These are phyloP conservation scores for Camelina laxa DNA, from an alignment of 345 rosid genomes.

Conservation along the genomic window DNA sequence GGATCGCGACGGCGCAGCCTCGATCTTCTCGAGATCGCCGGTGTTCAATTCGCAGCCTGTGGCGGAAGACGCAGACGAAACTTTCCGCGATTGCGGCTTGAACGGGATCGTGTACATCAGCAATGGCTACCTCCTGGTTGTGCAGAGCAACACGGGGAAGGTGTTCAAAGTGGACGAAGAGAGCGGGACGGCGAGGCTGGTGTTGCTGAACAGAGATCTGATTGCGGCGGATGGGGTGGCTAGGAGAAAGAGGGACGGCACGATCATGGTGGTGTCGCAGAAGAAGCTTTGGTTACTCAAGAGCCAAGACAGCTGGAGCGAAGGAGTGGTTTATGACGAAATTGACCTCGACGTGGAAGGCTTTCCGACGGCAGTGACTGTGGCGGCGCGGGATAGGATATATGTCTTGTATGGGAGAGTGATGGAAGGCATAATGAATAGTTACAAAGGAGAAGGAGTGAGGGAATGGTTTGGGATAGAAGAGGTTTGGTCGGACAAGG, in stretches of 20 bases:
- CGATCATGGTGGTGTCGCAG: conserved; percentile 63
- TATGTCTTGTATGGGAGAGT: conserved; percentile 78
- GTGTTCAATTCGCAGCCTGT: conserved; percentile 53
- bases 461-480: conserved; percentile 63
- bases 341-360: conserved; percentile 63
- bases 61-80: conserved; percentile 46
- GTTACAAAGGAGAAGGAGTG: conserved; percentile 33
- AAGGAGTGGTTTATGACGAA: conserved; percentile 76
- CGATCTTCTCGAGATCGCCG: conserved; percentile 71
- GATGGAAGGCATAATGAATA: conserved; percentile 58
- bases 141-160: conserved; percentile 86
- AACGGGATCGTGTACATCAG: conserved; percentile 79
- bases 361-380: conserved; percentile 60
- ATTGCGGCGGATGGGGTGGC: conserved; percentile 66
- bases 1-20: conserved; percentile 58
- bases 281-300: conserved; percentile 69
- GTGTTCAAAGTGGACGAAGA: conserved; percentile 80
- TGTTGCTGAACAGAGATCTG: conserved; percentile 58
- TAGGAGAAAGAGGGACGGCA: conserved; percentile 64
- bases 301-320: conserved; percentile 74
- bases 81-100: conserved; percentile 58
- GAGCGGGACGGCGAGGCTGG: conserved; percentile 63
- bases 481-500: conserved; percentile 64
- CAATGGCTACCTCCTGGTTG: conserved; percentile 79
- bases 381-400: conserved; percentile 63